Base-by-base conservation (phyloP, 495 filamentous ascomycete genomes). In the Chaetomium fimeti region DNA sequence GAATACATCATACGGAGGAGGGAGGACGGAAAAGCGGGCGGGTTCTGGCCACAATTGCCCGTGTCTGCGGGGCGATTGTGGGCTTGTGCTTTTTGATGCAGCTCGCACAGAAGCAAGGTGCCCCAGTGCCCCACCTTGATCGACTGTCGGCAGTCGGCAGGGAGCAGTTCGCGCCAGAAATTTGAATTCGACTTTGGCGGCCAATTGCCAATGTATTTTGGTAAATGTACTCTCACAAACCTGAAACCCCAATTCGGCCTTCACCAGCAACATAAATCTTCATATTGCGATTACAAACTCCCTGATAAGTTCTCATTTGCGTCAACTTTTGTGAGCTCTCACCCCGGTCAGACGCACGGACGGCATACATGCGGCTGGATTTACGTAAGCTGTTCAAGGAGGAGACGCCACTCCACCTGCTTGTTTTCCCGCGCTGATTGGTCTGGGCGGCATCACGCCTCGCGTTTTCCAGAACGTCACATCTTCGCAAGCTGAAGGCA, bases 381-480 rank as follows among this genome's bases (percentile, higher is more conserved):
- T 62, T 69, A 71, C 66, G 51, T 71, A 68, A 68, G 63, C 66
- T 11, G 5, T 12, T 20, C 0, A 61, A 52, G 48, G 56, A 54
- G 63, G 51, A 43, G 22, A n/a, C 28, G 13, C 38, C 16, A 32
- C 27, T 57, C 60, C 60, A 63, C 49, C 60, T 16, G 25, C 3
- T 9, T 13, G 48, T 13, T 36, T 15, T 28, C 20, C 18, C 53
- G n/a, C 60, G 55, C 52, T 64, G 58, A 65, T 67, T 67, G 63
- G 66, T 40, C 43, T 45, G n/a, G 42, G 24, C 40, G 42, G 54
- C 55, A 64, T 40, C 42, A 68, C 68, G 60, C 62, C 64, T 69
- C 71, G 69, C 69, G 70, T 74, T 69, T 74, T 72, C 66, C 47
- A 65, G 66, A 74, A 74, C 72, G 72, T 74, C 72, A 74, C 72